A percentile compares a stretch with the other conserved stretches of the same genome.
phyloP scores from a whole-genome alignment of 2,329 filamentous ascomycete species.

The Venturia effusa region DNA sequence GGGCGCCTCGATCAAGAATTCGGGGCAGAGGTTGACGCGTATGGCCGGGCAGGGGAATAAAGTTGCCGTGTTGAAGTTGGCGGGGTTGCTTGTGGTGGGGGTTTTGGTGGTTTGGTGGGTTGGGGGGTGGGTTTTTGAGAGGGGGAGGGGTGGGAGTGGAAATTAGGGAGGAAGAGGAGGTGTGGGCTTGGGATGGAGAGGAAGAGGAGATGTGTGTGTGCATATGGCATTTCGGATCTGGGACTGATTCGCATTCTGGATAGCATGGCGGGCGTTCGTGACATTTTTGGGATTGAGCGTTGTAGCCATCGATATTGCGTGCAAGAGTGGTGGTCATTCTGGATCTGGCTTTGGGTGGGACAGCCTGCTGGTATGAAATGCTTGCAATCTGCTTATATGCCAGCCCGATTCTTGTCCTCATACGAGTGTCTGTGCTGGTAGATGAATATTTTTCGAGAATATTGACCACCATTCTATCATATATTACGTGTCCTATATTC shows the following conservation, averaged over 20 bases:
- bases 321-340: no score
- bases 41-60: constrained; percentile 91
- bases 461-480: no score
- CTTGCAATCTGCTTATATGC: no score
- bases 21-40: constrained; percentile 66
- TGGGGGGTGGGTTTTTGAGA: not conserved
- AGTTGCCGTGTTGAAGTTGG: constrained; percentile 79
- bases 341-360: no score
- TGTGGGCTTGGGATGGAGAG: not conserved
- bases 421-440: no score
- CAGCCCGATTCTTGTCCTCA: no score
- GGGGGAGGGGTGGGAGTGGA: not conserved
- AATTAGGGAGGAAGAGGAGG: not conserved
- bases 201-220: not conserved
- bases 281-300: not conserved
- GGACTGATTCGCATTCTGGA: not conserved
- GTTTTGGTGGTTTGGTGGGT: constrained; percentile 66
- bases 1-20: constrained; percentile 71
- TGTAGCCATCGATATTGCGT: no score
- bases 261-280: not conserved
- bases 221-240: not conserved
- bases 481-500: not conserved
- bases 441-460: no score
- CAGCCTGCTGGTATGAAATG: no score
- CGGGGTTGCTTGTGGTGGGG: constrained; percentile 64